Evolutionary conservation across 1,284 basidiomycete genomes (phyloP).

Genomic region (Irpex lacteus): DNA sequence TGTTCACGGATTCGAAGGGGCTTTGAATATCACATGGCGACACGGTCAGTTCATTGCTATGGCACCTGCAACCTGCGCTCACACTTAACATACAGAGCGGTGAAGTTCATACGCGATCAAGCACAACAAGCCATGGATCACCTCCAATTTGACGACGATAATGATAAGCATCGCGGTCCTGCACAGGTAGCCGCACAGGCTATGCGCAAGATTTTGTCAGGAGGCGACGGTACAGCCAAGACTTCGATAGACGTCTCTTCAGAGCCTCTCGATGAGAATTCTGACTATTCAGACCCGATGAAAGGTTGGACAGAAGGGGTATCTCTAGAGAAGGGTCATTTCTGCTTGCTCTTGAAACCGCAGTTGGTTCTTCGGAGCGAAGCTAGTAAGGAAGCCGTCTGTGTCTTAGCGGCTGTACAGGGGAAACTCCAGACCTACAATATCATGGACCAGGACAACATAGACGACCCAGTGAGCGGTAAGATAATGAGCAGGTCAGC

Average conservation of each 20-base stretch:
- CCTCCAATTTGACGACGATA: constrained; percentile 28
- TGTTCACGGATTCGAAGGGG: constrained; percentile 75
- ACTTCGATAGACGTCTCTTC: constrained; percentile 40
- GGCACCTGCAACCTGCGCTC: neutral
- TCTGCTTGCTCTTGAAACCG: constrained; percentile 86
- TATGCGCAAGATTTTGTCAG: constrained; percentile 58
- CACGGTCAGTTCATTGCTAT: constrained; percentile 50
- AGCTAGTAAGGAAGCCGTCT: constrained; percentile 56
- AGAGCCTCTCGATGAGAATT: constrained; percentile 17
- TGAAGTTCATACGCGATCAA: constrained; percentile 84
- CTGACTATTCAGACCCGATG: constrained; percentile 48
- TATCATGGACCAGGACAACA: constrained; percentile 78
- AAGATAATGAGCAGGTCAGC: constrained; percentile 82
- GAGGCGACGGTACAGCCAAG: constrained; percentile 39
- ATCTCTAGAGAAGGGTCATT: constrained; percentile 67
- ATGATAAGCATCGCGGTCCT: constrained; percentile 32
- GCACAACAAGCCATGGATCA: constrained; percentile 47
- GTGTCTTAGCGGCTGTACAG: constrained; percentile 82
- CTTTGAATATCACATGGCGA: constrained; percentile 87
- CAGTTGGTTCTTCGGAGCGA: constrained; percentile 84
- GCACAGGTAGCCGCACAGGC: constrained; percentile 58
- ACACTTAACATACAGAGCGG: constrained; percentile 48
- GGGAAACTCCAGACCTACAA: constrained; percentile 80
- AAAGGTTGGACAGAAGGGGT: constrained; percentile 72
- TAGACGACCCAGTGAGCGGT: constrained; percentile 84